Conservation (phyloP, 129 eudicot genomes). For the Flaveria brownii region DNA sequence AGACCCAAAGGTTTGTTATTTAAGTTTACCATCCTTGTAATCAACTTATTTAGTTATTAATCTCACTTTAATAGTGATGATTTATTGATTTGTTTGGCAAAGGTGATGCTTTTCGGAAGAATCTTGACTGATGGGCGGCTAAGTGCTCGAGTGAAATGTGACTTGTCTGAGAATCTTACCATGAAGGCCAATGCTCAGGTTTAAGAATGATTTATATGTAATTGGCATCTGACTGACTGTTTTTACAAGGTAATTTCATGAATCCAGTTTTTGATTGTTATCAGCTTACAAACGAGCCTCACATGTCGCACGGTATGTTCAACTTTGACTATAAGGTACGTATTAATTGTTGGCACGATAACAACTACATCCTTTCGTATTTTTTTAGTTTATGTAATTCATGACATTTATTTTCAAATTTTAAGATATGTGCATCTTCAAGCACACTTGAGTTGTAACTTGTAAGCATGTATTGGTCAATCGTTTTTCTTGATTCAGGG, state of each 20-base stretch:
- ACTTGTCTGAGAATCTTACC: constrained; percentile 72
- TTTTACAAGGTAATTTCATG: not conserved
- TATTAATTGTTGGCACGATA: constrained; percentile 4
- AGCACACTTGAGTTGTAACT: not conserved
- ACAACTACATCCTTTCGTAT: not conserved
- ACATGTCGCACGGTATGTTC: constrained; percentile 91
- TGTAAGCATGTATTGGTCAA: constrained; percentile 11
- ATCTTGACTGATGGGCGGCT: constrained; percentile 84
- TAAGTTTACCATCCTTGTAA: not conserved
- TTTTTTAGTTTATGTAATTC: not conserved
- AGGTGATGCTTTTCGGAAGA: constrained; percentile 93
- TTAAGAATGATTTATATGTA: constrained; percentile 19
- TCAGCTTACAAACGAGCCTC: constrained; percentile 90
- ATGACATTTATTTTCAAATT: not conserved
- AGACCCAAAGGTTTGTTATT: constrained; percentile 68
- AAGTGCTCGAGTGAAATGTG: constrained; percentile 86
- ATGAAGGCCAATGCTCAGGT: constrained; percentile 90
- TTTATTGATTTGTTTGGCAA: constrained; percentile 21
- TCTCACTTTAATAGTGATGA: constrained; percentile 18
- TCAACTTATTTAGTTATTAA: not conserved
- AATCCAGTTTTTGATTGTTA: constrained; percentile 20
- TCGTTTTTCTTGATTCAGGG: constrained; percentile 52
- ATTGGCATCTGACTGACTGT: not conserved
- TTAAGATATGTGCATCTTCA: not conserved
- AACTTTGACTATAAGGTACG: constrained; percentile 86